A percentile compares a stretch with the other conserved stretches of the same genome.
Conservation (phyloP, 2,329 filamentous ascomycete species). For the Endothia cerciana region DNA sequence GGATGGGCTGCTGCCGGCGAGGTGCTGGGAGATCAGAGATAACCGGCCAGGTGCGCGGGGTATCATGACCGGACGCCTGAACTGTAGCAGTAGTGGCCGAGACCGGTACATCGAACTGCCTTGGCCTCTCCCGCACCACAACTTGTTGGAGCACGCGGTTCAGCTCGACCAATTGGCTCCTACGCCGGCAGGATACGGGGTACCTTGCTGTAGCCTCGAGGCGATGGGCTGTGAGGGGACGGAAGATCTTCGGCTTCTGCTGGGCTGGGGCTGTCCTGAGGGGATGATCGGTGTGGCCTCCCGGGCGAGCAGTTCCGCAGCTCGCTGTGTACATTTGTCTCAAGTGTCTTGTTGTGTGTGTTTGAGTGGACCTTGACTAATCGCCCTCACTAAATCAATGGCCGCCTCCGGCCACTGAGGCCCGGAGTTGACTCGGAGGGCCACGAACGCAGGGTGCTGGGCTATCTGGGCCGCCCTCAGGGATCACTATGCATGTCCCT, state of each 20-base stretch:
- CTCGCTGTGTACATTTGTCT: no score
- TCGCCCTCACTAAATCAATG: not conserved
- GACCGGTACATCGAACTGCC: conserved; percentile 26
- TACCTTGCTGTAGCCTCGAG: not conserved
- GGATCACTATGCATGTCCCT: no score
- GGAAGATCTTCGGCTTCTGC: not conserved
- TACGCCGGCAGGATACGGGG: not conserved
- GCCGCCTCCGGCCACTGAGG: not conserved
- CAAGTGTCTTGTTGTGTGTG: no score
- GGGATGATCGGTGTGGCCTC: not conserved
- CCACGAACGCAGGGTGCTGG: not conserved
- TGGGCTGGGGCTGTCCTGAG: not conserved
- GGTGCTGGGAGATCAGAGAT: conserved; percentile 44
- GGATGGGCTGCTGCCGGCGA: conserved; percentile 33
- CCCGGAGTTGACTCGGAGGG: conserved; percentile 11
- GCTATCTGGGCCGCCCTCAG: not conserved
- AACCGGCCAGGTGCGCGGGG: conserved; percentile 40
- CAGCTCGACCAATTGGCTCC: not conserved
- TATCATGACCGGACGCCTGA: conserved; percentile 30
- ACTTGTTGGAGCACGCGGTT: not conserved
- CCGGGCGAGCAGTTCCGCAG: not conserved
- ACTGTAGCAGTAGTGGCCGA: conserved; percentile 18
- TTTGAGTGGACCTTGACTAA: conserved; percentile 9
- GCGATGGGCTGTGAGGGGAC: not conserved
- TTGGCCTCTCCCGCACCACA: not conserved